phyloP scores from a whole-genome alignment of 805 yeast species.

The Suhomyces sp. region DNA sequence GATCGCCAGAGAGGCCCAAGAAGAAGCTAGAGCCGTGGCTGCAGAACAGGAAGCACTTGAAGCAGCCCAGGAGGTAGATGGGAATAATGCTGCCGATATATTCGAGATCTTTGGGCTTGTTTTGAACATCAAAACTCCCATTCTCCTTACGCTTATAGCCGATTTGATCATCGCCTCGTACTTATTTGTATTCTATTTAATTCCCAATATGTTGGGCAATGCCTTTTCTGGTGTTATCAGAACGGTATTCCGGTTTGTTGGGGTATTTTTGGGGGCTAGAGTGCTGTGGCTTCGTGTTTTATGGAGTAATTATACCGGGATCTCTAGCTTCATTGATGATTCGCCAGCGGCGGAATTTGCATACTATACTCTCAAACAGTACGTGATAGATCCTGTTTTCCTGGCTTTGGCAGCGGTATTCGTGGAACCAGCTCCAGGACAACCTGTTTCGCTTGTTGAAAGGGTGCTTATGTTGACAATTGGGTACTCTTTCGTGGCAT shows the following conservation, averaged over 20 bases:
- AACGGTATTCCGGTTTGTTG: not conserved
- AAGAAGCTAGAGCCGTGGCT: not conserved
- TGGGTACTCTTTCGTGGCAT: conserved; percentile 31
- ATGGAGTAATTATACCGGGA: not conserved
- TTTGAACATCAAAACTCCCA: conserved; percentile 34
- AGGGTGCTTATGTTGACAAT: conserved; percentile 34
- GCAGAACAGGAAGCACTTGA: conserved; percentile 12
- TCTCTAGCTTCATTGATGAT: not conserved
- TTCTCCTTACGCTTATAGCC: conserved; percentile 30
- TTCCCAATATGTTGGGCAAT: conserved; percentile 46
- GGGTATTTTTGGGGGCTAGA: not conserved
- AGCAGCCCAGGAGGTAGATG: conserved; percentile 12
- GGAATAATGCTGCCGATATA: conserved; percentile 20
- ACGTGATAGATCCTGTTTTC: conserved; percentile 18
- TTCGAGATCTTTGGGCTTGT: conserved; percentile 36
- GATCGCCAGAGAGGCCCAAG: not conserved
- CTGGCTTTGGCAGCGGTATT: conserved; percentile 16
- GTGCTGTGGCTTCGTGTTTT: not conserved
- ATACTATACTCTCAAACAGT: conserved; percentile 7
- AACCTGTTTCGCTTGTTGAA: conserved; percentile 30
- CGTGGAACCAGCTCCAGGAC: conserved; percentile 14
- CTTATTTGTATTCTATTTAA: conserved; percentile 41
- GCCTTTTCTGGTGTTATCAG: not conserved
- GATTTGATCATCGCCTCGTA: conserved; percentile 34
- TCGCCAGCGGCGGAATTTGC: not conserved